These are phyloP conservation scores for Arachis stenosperma DNA, from an alignment of 306 rosid species.

Conservation along the genomic window DNA sequence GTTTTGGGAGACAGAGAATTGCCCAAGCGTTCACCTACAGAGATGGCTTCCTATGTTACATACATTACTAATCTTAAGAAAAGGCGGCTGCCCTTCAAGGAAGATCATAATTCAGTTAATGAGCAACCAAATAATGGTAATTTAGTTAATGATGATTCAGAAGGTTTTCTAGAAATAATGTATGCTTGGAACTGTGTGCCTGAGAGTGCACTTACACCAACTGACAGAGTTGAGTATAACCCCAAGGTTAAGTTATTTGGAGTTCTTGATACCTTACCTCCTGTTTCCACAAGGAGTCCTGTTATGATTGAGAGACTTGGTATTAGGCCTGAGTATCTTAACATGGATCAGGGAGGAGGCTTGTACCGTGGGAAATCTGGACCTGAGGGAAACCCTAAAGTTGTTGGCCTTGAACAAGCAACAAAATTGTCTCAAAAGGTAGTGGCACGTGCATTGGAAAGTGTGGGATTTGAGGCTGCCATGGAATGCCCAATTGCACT, in stretches of 20 bases:
- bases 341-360: conserved; percentile 65
- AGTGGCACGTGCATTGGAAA: conserved; percentile 61
- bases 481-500: conserved; percentile 78
- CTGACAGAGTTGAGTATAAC: conserved; percentile 50
- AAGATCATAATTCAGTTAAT: conserved; percentile 56
- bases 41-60: conserved; percentile 68
- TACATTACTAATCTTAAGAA: conserved; percentile 59
- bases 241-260: conserved; percentile 57
- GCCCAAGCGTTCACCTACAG: conserved; percentile 70
- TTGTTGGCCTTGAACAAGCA: conserved; percentile 70
- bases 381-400: conserved; percentile 57
- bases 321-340: conserved; percentile 62
- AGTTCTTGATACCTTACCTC: conserved; percentile 80
- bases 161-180: conserved; percentile 73
- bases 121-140: conserved; percentile 57
- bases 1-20: conserved; percentile 58
- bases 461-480: conserved; percentile 77
- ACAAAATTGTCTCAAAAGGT: conserved; percentile 66
- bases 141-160: conserved; percentile 48
- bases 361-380: conserved; percentile 55
- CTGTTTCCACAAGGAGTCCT: conserved; percentile 57
- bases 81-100: conserved; percentile 65
- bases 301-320: conserved; percentile 86
- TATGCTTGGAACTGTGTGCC: conserved; percentile 80
- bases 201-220: conserved; percentile 73